phyloP scores from a whole-genome alignment of 257 asterid species.

The Lycium ferocissimum region DNA sequence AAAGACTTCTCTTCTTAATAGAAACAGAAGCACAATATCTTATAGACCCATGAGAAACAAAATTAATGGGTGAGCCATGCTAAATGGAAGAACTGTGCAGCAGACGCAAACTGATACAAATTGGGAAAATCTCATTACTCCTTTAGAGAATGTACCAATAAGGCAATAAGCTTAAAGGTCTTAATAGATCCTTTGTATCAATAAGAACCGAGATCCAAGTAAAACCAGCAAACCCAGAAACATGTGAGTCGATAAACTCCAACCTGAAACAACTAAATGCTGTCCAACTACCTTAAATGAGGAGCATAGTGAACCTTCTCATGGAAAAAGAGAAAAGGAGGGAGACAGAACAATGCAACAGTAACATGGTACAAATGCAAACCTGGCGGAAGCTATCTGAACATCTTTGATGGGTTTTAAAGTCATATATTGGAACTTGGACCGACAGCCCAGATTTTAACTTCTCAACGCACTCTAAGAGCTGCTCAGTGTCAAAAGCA shows the following conservation, averaged over 20 bases:
- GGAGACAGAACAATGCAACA: neutral
- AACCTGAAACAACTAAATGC: constrained; percentile 2
- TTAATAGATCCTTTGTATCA: constrained; percentile 21
- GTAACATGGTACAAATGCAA: constrained; percentile 24
- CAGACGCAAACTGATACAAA: neutral
- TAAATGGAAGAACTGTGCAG: neutral
- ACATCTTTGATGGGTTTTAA: constrained; percentile 90
- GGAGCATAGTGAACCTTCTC: neutral
- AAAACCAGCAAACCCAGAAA: neutral
- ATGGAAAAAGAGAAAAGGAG: neutral
- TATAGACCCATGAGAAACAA: constrained; percentile 2
- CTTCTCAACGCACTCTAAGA: constrained; percentile 80
- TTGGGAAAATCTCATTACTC: neutral
- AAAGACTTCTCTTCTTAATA: neutral
- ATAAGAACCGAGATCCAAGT: neutral
- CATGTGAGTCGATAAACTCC: neutral
- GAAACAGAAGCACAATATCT: neutral
- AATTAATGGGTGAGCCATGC: neutral
- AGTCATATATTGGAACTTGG: constrained; percentile 93
- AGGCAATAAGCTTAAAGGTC: neutral
- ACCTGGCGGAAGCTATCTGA: constrained; percentile 94
- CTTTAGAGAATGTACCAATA: neutral
- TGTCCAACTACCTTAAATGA: neutral
- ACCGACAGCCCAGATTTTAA: constrained; percentile 77
- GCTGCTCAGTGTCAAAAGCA: constrained; percentile 99